Conservation (phyloP, 805 yeast species). For the Saccharomycopsis oosterbeekiorum region DNA sequence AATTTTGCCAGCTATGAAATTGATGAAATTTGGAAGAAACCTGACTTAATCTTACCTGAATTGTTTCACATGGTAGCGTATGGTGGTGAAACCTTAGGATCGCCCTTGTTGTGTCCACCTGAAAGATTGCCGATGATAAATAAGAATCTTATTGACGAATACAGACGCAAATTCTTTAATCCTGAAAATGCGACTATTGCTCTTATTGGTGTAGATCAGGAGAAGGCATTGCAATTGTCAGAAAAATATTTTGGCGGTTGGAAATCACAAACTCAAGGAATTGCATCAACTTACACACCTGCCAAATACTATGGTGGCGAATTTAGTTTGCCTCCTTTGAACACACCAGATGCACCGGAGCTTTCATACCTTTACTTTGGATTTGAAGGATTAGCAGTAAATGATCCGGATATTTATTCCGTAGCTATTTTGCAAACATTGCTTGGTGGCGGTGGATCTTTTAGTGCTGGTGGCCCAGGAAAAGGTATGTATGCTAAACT, state of each 20-base stretch:
- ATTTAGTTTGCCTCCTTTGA: conserved; percentile 36
- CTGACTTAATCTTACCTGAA: conserved; percentile 82
- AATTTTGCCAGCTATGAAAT: conserved; percentile 73
- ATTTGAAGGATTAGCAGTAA: conserved; percentile 78
- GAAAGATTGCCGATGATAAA: conserved; percentile 52
- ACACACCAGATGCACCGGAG: conserved; percentile 63
- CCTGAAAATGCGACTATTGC: conserved; percentile 82
- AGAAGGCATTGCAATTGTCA: conserved; percentile 54
- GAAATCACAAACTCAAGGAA: conserved; percentile 25
- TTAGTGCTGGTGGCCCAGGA: conserved; percentile 98
- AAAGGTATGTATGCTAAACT: conserved; percentile 96
- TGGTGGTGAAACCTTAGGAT: conserved; percentile 62
- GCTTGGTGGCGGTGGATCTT: conserved; percentile 95
- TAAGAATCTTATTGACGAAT: conserved; percentile 29
- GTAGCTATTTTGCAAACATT: conserved; percentile 82
- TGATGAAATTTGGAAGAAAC: conserved; percentile 70
- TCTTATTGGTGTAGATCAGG: conserved; percentile 75
- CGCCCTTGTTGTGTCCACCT: conserved; percentile 73
- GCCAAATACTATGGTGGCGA: conserved; percentile 56
- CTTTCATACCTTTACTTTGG: conserved; percentile 79
- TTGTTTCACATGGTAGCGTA: conserved; percentile 81
- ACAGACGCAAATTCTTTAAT: conserved; percentile 55
- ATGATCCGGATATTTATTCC: conserved; percentile 81
- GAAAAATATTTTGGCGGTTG: conserved; percentile 57
- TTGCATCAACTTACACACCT: conserved; percentile 23